A percentile compares a stretch with the other conserved stretches of the same genome.
Conservation (phyloP, 2,329 filamentous ascomycete species). For the Penicillium sp. region DNA sequence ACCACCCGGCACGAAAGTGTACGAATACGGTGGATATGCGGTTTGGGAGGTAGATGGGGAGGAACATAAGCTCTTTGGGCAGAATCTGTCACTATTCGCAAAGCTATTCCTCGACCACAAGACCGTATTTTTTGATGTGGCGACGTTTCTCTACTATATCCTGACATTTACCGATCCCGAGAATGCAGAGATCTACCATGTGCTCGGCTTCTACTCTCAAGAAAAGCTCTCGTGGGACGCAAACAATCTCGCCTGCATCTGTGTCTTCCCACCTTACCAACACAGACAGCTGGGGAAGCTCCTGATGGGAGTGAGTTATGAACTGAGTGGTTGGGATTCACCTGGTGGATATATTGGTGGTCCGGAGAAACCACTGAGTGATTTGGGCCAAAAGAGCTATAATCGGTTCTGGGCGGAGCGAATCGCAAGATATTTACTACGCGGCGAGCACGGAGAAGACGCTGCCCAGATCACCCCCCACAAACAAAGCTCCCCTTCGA, state of each 20-base stretch:
- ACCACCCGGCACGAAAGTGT: slow-evolving; percentile 71
- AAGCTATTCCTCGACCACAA: slow-evolving; percentile 99
- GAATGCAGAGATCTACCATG: slow-evolving; percentile 50
- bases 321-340: slow-evolving; percentile 75
- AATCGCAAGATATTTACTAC: slow-evolving; percentile 67
- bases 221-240: slow-evolving; percentile 99
- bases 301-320: slow-evolving; percentile 91
- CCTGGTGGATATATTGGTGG: slow-evolving; percentile 71
- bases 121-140: slow-evolving; percentile 95
- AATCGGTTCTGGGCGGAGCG: slow-evolving; percentile 82
- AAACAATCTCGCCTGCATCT: slow-evolving; percentile 94
- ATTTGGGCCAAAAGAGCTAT: slow-evolving; percentile 80
- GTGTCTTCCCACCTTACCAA: slow-evolving; percentile 95
- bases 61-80: slow-evolving; percentile 82
- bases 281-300: slow-evolving; percentile 82
- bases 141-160: slow-evolving; percentile 91
- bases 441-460: slow-evolving; percentile 27
- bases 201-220: slow-evolving; percentile 97
- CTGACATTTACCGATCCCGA: slow-evolving; percentile 69
- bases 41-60: slow-evolving; percentile 94
- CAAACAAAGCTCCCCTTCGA: slow-evolving; percentile 27
- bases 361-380: slow-evolving; percentile 89
- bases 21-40: slow-evolving; percentile 75
- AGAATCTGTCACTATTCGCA: slow-evolving; percentile 92
- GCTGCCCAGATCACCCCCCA: slow-evolving; percentile 30